A percentile compares a stretch with the other conserved stretches of the same genome.
Evolutionary conservation across 805 yeast species (phyloP).

Genomic region (Yamadazyma phyllophila): DNA sequence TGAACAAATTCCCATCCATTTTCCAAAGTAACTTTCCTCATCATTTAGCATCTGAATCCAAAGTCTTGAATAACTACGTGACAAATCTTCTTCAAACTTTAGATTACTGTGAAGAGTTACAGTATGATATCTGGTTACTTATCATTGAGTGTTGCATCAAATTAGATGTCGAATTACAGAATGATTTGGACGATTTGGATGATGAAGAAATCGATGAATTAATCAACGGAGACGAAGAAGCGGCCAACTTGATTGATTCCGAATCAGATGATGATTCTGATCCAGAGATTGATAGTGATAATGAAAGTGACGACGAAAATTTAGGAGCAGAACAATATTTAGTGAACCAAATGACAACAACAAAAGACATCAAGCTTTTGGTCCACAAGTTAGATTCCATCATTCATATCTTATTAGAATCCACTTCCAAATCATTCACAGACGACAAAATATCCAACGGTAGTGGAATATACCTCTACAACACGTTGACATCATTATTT

Average conservation of each 20-base stretch:
- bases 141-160: slow-evolving; percentile 78
- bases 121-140: slow-evolving; percentile 73
- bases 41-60: slow-evolving; percentile 57
- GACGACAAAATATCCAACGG: slow-evolving; percentile 53
- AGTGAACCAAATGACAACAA: slow-evolving; percentile 38
- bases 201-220: slow-evolving; percentile 60
- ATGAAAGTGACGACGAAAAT: slow-evolving; percentile 21
- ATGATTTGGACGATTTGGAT: slow-evolving; percentile 80
- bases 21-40: slow-evolving; percentile 73
- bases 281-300: slow-evolving; percentile 21
- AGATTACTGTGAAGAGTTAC: slow-evolving; percentile 73
- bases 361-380: slow-evolving; percentile 49
- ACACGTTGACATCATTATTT: slow-evolving; percentile 72
- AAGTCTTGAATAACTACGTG: slow-evolving; percentile 59
- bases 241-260: slow-evolving; percentile 29
- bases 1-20: slow-evolving; percentile 57
- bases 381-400: slow-evolving; percentile 72
- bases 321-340: slow-evolving; percentile 38
- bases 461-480: slow-evolving; percentile 66
- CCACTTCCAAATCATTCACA: slow-evolving; percentile 42
- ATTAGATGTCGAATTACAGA: slow-evolving; percentile 88
- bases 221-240: slow-evolving; percentile 47
- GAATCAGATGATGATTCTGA: slow-evolving; percentile 22
- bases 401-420: slow-evolving; percentile 53
- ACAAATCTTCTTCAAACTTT: slow-evolving; percentile 58